Percentiles rank a stretch among this genome's conserved stretches.
These are phyloP conservation scores for Coemansia sp. DNA, from an alignment of 192 early-diverging fungal genomes.

Conservation along the genomic window DNA sequence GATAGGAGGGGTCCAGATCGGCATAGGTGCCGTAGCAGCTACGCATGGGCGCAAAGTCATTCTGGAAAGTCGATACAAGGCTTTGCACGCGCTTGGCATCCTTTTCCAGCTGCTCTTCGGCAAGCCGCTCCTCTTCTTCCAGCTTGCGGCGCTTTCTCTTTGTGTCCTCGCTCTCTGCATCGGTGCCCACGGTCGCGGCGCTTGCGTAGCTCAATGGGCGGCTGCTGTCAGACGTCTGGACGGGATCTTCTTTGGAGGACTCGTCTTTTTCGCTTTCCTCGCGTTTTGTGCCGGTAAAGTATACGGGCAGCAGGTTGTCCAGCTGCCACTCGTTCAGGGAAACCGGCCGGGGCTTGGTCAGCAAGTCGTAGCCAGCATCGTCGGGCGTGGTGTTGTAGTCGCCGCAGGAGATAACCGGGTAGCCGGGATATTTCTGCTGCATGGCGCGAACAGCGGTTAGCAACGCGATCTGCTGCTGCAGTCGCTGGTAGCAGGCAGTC, in stretches of 20 bases:
- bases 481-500: constrained; percentile 40
- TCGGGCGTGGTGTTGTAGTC: constrained; percentile 63
- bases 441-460: constrained; percentile 18
- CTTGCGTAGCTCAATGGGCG: constrained; percentile 25
- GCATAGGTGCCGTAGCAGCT: constrained; percentile 48
- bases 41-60: constrained; percentile 15
- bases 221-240: not conserved
- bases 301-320: constrained; percentile 42
- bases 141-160: constrained; percentile 23
- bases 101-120: constrained; percentile 21
- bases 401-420: constrained; percentile 25
- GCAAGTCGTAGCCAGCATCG: constrained; percentile 57
- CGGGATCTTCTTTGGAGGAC: not conserved
- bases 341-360: constrained; percentile 54
- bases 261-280: constrained; percentile 7
- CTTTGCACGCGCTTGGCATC: constrained; percentile 26
- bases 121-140: constrained; percentile 25
- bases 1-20: constrained; percentile 39
- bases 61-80: constrained; percentile 24
- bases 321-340: constrained; percentile 47
- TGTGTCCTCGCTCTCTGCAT: constrained; percentile 14
- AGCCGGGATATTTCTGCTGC: constrained; percentile 29
- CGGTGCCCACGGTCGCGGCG: constrained; percentile 16
- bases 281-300: not conserved
- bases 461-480: constrained; percentile 47